A percentile compares a stretch with the other conserved stretches of the same genome.
Conservation (phyloP, 169 alveolate genomes). For the Cryptosporidium viatorum region DNA sequence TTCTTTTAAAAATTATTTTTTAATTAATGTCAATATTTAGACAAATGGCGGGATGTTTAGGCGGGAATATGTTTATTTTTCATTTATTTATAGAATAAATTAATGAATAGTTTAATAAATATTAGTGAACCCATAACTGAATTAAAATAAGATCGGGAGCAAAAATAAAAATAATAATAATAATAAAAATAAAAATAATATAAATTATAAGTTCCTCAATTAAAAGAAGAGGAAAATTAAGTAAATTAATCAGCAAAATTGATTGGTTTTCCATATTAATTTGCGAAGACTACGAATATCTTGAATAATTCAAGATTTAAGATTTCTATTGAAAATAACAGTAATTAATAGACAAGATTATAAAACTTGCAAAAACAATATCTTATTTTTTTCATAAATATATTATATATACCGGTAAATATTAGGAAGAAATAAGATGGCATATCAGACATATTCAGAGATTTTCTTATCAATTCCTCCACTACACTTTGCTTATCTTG, state of each 20-base stretch:
- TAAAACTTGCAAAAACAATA: too few species aligned
- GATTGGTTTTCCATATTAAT: neutral
- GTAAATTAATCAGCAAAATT: neutral
- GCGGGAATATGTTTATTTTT: neutral
- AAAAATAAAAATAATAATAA: too few species aligned
- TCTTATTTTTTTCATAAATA: neutral
- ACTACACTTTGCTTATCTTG: conserved; percentile 87
- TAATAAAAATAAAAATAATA: too few species aligned
- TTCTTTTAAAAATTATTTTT: too few species aligned
- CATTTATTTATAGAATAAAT: too few species aligned
- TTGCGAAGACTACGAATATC: too few species aligned
- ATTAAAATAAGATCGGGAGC: neutral
- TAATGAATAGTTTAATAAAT: neutral
- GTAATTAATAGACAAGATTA: neutral
- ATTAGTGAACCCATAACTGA: neutral
- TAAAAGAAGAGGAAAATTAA: neutral
- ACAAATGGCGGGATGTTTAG: neutral
- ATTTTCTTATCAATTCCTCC: conserved; percentile 59
- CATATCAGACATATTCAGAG: conserved; percentile 62
- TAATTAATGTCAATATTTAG: neutral
- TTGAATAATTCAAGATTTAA: neutral
- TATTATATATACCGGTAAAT: neutral
- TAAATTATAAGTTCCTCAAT: too few species aligned
- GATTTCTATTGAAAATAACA: too few species aligned
- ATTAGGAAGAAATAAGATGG: conserved; percentile 2